Evolutionary conservation across 495 filamentous ascomycete genomes (phyloP), one percentile per base, ranked within the genome.

Genomic region (Peziza echinospora): DNA sequence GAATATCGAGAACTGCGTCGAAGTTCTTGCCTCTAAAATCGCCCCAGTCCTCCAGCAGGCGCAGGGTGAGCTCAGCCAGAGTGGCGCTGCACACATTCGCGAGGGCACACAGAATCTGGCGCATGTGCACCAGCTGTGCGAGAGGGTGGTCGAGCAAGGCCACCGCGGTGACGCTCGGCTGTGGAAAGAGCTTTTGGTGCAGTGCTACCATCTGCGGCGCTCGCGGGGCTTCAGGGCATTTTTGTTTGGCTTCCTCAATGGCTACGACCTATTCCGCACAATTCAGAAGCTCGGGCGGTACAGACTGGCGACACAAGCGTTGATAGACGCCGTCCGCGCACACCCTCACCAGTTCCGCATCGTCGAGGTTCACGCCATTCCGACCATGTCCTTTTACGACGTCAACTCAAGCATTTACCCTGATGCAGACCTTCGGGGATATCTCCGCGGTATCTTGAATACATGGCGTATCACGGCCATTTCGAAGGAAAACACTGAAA

Each of bases 241-340:
- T 26, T 19, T 59, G 10, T 55, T 46, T 24, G 24, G 26, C 8
- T 46, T 55, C 22, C 40, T 52, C 8, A 47, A 44, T 7, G 51
- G 47, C 0, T 48, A 56, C 2, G 46, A 26, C 1, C 44, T 59
- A 9, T 49, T 55, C 1, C 49, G 58, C 42, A 55, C 48, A 25
- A 55, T 59, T n/a, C 55, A 59, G 39, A 59, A 59, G 21, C 52
- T 59, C 9, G 56, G 56, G 2, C 44, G 52, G 43, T 59, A 58
- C 21, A 55, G 54, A 34, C 46, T 49, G 5, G 56, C 56, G 5
- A 58, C 46, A 24, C 47, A 55, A 30, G 40, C 49, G n/a, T 49
- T 59, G 10, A 52, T 59, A 5, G 26, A 44, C 5, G 48, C 30
- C 5, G 49, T 55, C 8, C 43, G 30, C 16, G 58, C 52, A 22